phyloP scores from a whole-genome alignment of 73 alveolate genomes.

The Durusdinium trenchii region DNA sequence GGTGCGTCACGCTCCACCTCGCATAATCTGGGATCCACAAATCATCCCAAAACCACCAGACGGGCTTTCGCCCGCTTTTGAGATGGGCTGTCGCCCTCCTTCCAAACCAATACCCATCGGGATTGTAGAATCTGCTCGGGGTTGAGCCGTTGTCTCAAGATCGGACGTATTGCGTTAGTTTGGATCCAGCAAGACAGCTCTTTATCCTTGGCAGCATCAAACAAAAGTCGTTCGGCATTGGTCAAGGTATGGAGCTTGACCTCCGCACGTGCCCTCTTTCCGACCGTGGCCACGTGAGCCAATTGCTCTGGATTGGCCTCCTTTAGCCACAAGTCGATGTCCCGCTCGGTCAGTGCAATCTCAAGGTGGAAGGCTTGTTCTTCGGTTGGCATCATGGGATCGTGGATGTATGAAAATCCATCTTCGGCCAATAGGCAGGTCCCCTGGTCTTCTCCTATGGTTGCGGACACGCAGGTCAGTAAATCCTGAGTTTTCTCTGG shows the following conservation, averaged over 20 bases:
- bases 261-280: background rate
- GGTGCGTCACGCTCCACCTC: background rate
- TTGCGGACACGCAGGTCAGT: no score
- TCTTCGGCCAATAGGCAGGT: no score
- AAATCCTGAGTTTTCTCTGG: no score
- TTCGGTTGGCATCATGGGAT: no score
- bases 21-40: background rate
- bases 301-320: background rate
- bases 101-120: background rate
- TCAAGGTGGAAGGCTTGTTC: no score
- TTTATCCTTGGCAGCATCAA: background rate
- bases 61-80: background rate
- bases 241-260: background rate
- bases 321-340: background rate
- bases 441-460: no score
- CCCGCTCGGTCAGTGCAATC: background rate
- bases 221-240: background rate
- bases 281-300: background rate
- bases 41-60: background rate
- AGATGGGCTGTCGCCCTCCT: background rate
- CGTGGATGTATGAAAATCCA: no score
- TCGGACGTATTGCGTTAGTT: background rate
- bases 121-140: background rate
- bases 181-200: conserved; percentile 5
- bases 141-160: background rate